Base-by-base conservation (phyloP, 371 early-diverging fungal species). In the Gilbertella persicaria region DNA sequence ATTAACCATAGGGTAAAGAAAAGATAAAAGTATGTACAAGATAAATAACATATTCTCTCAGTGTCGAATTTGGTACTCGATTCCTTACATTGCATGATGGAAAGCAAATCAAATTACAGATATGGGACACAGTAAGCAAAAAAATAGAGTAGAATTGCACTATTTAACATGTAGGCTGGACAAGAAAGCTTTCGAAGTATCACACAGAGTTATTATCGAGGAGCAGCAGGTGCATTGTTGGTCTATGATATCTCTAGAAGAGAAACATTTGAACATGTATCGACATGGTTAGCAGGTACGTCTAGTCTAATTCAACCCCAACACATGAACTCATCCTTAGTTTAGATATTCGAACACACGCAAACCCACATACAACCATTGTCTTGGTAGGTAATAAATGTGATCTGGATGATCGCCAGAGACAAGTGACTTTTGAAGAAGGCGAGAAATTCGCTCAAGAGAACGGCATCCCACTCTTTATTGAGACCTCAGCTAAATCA, bases 61-160 rank as follows among this genome's bases (percentile, higher is more conserved):
- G 87, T 50, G 92, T 92, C 26, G 92, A 89, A 54, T 92, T 91
- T 70, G 92, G 92, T 23, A 86, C 92, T 45, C 82, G 87, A 40
- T 87, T 89, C 50, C 84, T 92, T 55, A 79, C 75, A 26, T 77
- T 96, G 37, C 8, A 37, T 12, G 88, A 89, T 48, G 83, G 83
- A 53, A 87, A 90, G 57, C 87, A 84, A 58, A 87, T 98, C 62
- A 97, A 97, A 73, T 82, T 99, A 17, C 98, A 98, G 70, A 94
- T 99, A 50, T 99, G 99, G 99, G 99, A 99, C 71, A 98, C 99
- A 13, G 96, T 94, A 65, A 83, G 89, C 10, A 78, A n/a, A n/a
- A n/a, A n/a, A n/a, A n/a, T n/a, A n/a, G n/a, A n/a, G n/a, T n/a
- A n/a, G n/a, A n/a, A n/a, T n/a, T n/a, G n/a, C n/a, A n/a, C n/a